Base-by-base conservation (phyloP, 2,329 filamentous ascomycete genomes). In the Trichophyton verrucosum region DNA sequence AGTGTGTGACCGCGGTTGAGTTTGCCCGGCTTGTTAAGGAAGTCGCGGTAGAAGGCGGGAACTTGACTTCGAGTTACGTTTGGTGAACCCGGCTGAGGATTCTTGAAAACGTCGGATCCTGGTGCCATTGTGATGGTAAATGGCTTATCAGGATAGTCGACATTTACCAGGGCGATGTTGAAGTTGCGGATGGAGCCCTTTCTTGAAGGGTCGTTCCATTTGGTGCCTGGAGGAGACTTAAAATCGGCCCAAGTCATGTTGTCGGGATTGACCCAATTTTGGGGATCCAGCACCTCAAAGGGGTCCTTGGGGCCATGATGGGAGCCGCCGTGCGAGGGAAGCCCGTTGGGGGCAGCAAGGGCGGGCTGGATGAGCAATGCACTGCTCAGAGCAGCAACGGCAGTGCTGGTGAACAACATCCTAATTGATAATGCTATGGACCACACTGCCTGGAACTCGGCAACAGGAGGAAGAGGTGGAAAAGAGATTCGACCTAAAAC, bases 241-340 rank as follows among this genome's bases (percentile, higher is more conserved):
- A 51, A 65, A 56, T 65, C 62, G 36, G 38, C 57, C 64, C 64
- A 64, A 36, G 62, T 65, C 64, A 65, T 65, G 46, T 65, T 63
- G 17, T 64, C 64, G 1, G 64, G 64, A 38, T 65, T 64, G 55
- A 65, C 61, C 64, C 64, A 64, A 33, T 64, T 64, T 36, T 65
- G 64, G 7, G 61, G 62, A 59, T 65, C 64, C 3, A 65, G 61
- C 9, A 65, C 56, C 20, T 62, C 62, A 27, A 65, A 65, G 11
- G 64, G 64, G 9, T 64, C 64, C 49, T 57, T 17, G n/a, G 57
- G 30, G 13, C 24, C 44, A 36, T 55, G 51, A 8, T 36, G 24
- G 5, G 47, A 15, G 7, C 20, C 55, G 44, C 24, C 27, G 20
- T 24, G 24, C 1, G 44, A 17, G 33, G 57, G 42, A 27, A 3